These are phyloP conservation scores for Neonectria neomacrospora DNA, from an alignment of 2,329 filamentous ascomycete genomes.

Conservation along the genomic window DNA sequence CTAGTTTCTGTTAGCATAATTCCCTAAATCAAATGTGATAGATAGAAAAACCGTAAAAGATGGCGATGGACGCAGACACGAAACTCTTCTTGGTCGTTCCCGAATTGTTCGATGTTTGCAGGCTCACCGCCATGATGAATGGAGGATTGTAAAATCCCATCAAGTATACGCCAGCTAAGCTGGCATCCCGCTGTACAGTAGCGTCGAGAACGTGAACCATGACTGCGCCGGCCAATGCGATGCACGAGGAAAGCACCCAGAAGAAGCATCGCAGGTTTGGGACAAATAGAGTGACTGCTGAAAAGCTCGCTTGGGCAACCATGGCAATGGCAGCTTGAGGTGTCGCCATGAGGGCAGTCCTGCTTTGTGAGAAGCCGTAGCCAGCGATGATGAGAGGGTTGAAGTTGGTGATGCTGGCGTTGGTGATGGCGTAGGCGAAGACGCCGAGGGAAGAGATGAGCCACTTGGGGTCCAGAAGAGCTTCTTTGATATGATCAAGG, in stretches of 20 bases:
- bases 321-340: slow-evolving; percentile 48
- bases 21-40: no score
- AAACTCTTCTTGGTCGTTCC: slow-evolving; percentile 47
- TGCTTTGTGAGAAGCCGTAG: slow-evolving; percentile 44
- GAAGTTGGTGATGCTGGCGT: slow-evolving; percentile 74
- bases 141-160: slow-evolving; percentile 47
- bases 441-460: slow-evolving; percentile 17
- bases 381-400: slow-evolving; percentile 70
- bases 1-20: no score
- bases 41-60: slow-evolving; percentile 37
- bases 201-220: slow-evolving; percentile 42
- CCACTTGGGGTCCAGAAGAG: slow-evolving; percentile 30
- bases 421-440: slow-evolving; percentile 73
- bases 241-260: slow-evolving; percentile 29
- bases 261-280: slow-evolving; percentile 46
- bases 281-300: slow-evolving; percentile 41
- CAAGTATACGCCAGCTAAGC: slow-evolving; percentile 45
- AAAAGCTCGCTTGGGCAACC: slow-evolving; percentile 33
- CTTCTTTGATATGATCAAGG: slow-evolving; percentile 30
- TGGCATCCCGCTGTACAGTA: slow-evolving; percentile 31
- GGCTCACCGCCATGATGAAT: slow-evolving; percentile 40
- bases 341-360: slow-evolving; percentile 45
- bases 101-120: slow-evolving; percentile 44
- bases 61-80: slow-evolving; percentile 41
- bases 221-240: slow-evolving; percentile 39